Percentiles rank a stretch among this genome's conserved stretches.
These are phyloP conservation scores for Ilex paraguariensis DNA, from an alignment of 305 asterid genomes.

Conservation along the genomic window DNA sequence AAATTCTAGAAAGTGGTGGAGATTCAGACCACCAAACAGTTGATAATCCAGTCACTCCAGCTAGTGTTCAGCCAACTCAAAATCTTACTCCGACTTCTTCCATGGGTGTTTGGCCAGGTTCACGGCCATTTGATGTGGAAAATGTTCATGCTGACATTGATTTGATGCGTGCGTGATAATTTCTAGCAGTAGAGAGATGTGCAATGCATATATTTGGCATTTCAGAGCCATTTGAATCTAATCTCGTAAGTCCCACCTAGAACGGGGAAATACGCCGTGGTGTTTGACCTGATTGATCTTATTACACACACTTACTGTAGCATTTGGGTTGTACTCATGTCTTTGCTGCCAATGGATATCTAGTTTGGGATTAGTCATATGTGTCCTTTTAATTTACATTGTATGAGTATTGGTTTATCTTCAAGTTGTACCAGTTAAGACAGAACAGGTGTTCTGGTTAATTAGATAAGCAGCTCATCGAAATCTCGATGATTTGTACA, in stretches of 20 bases:
- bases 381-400: no score
- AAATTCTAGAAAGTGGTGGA: constrained; percentile 34
- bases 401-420: neutral
- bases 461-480: no score
- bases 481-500: no score
- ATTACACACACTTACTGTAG: neutral
- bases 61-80: constrained; percentile 41
- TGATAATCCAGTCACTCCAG: constrained; percentile 26
- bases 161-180: constrained; percentile 26
- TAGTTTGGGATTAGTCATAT: neutral
- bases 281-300: neutral
- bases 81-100: constrained; percentile 31
- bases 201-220: constrained; percentile 19
- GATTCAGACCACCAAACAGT: constrained; percentile 30
- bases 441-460: neutral
- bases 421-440: neutral
- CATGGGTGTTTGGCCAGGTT: constrained; percentile 46
- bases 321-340: neutral
- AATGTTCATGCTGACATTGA: constrained; percentile 36
- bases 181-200: constrained; percentile 15
- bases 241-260: neutral
- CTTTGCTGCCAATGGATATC: neutral
- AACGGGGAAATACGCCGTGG: neutral
- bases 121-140: constrained; percentile 32
- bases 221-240: neutral